Evolutionary conservation across 306 rosid species (phyloP).

Genomic region (Datisca glomerata): DNA sequence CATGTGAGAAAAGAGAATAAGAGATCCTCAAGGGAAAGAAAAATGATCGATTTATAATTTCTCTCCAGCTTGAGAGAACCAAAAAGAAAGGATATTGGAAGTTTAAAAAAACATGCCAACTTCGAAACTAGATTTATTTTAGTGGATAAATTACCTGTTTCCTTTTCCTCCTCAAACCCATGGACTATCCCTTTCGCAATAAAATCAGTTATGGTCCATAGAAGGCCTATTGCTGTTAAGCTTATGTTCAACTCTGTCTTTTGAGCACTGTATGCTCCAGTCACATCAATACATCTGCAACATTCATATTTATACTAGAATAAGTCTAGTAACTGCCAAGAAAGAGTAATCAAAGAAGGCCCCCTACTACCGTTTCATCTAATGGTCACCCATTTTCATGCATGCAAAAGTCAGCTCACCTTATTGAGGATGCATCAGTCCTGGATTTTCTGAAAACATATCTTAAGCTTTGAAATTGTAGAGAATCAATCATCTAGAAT

Average conservation of each 20-base stretch:
- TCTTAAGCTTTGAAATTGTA: too few relatives aligned
- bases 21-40: too few relatives aligned
- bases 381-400: neutral
- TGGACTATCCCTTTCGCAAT: constrained; percentile 67
- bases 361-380: neutral
- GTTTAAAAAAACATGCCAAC: constrained; percentile 1
- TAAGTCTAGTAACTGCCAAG: constrained; percentile 1
- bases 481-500: too few relatives aligned
- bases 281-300: constrained; percentile 85
- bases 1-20: too few relatives aligned
- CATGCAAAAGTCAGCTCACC: too few relatives aligned
- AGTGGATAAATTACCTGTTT: constrained; percentile 34
- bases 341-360: constrained; percentile 1
- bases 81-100: too few relatives aligned
- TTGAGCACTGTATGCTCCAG: constrained; percentile 94
- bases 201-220: constrained; percentile 95
- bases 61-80: too few relatives aligned
- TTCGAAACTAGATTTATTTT: neutral
- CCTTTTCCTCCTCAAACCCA: constrained; percentile 41
- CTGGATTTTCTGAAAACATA: too few relatives aligned
- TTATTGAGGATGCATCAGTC: too few relatives aligned
- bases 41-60: too few relatives aligned
- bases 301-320: constrained; percentile 17
- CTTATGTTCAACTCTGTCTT: constrained; percentile 95
- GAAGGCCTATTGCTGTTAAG: constrained; percentile 81